Conservation (phyloP, 2,329 filamentous ascomycete genomes). For the Fusarium tuaranense region DNA sequence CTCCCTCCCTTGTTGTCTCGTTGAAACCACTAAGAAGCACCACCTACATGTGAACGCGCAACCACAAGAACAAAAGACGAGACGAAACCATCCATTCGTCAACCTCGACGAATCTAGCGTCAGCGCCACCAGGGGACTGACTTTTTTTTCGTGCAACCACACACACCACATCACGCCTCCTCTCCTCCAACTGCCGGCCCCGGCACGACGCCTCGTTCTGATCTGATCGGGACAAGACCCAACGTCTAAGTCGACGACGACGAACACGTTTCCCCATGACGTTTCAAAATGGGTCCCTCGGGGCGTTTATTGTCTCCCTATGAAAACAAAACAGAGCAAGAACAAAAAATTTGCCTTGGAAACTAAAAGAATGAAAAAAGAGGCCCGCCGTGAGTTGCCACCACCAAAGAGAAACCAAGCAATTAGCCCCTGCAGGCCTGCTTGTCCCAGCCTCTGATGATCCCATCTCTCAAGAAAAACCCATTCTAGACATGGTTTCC, state of each 20-base stretch:
- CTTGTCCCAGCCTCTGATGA: conserved; percentile 4
- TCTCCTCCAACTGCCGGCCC: conserved; percentile 4
- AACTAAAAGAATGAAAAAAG: background rate
- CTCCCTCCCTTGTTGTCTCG: conserved; percentile 19
- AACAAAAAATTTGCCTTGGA: background rate
- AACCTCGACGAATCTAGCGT: conserved; percentile 30
- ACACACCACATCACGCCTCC: background rate
- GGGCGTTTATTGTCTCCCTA: background rate
- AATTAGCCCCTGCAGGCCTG: conserved; percentile 7
- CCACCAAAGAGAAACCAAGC: conserved; percentile 5
- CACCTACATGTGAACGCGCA: conserved; percentile 23
- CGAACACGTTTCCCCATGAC: conserved; percentile 3
- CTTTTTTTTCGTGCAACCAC: background rate
- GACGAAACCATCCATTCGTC: conserved; percentile 29
- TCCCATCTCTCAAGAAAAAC: background rate
- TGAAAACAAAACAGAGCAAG: background rate
- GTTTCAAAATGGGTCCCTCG: background rate
- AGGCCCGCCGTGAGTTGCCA: conserved; percentile 27
- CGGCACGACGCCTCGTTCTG: background rate
- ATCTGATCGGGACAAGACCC: background rate
- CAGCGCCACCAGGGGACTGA: conserved; percentile 24
- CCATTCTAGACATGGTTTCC: conserved; percentile 13
- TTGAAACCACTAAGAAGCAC: conserved; percentile 18
- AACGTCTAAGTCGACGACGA: background rate
- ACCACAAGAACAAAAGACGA: conserved; percentile 20